These are phyloP conservation scores for Boletus hoseneyae DNA, from an alignment of 1,284 basidiomycete genomes.

Conservation along the genomic window DNA sequence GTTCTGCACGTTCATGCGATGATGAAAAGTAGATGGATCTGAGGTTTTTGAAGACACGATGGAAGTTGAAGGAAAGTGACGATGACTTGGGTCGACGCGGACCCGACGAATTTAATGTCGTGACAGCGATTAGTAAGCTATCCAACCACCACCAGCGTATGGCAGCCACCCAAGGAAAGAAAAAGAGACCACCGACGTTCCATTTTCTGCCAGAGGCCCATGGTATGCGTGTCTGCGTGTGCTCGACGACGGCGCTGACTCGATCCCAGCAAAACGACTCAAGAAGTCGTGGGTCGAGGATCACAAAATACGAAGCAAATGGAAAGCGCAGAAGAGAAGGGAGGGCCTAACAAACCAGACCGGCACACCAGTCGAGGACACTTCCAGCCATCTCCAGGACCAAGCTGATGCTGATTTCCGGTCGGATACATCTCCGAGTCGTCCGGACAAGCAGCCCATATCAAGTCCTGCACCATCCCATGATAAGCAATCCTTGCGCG, in stretches of 20 bases:
- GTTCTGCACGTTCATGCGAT: slow-evolving; percentile 92
- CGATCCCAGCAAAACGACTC: slow-evolving; percentile 59
- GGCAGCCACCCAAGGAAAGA: slow-evolving; percentile 21
- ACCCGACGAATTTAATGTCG: slow-evolving; percentile 27
- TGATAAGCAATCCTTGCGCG: slow-evolving; percentile 42
- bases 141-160: slow-evolving; percentile 7
- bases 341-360: slow-evolving; percentile 39
- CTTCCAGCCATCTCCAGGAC: slow-evolving; percentile 8
- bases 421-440: background rate
- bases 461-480: slow-evolving; percentile 2
- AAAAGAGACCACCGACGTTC: slow-evolving; percentile 65
- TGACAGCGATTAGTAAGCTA: slow-evolving; percentile 29
- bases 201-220: slow-evolving; percentile 58
- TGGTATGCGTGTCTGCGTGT: slow-evolving; percentile 41
- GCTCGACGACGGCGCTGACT: slow-evolving; percentile 4
- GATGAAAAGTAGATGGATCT: slow-evolving; percentile 39
- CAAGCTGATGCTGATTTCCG: slow-evolving; percentile 1
- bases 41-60: slow-evolving; percentile 40
- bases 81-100: slow-evolving; percentile 5
- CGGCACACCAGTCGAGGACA: background rate
- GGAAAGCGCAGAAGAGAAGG: slow-evolving; percentile 71
- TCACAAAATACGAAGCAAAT: slow-evolving; percentile 71
- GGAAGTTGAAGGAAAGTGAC: slow-evolving; percentile 23
- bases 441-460: background rate
- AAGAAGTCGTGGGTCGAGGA: slow-evolving; percentile 73